These are phyloP conservation scores for Termitomyces sp. DNA, from an alignment of 768 basidiomycete genomes.

Conservation along the genomic window DNA sequence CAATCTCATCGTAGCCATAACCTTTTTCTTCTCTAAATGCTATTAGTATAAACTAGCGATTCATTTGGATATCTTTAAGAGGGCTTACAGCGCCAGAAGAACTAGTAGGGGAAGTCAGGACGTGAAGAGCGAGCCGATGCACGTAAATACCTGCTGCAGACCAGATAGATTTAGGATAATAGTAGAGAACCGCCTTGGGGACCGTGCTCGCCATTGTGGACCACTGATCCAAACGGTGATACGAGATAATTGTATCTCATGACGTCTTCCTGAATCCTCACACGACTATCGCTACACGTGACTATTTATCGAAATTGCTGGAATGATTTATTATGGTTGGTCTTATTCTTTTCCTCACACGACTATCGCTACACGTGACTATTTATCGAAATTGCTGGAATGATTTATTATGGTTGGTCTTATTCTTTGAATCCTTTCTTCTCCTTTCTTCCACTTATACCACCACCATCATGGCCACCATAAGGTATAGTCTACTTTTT, in stretches of 20 bases:
- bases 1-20: conserved; percentile 74
- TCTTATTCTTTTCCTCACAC: not conserved
- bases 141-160: conserved; percentile 53
- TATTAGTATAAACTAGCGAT: conserved; percentile 9
- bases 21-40: conserved; percentile 69
- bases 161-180: conserved; percentile 60
- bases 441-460: not conserved
- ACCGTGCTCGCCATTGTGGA: conserved; percentile 33
- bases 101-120: conserved; percentile 28
- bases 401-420: not conserved
- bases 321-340: not conserved
- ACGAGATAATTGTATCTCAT: too few relatives aligned
- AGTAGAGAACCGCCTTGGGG: conserved; percentile 84
- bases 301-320: conserved; percentile 18
- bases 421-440: not conserved
- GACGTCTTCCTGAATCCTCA: too few relatives aligned
- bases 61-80: not conserved
- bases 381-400: conserved; percentile 20
- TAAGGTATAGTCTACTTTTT: conserved; percentile 7
- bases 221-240: not conserved
- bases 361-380: conserved; percentile 10
- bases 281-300: conserved; percentile 10
- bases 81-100: conserved; percentile 54
- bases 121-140: not conserved
- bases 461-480: conserved; percentile 13